These are phyloP conservation scores for Hypoxylon sp. DNA, from an alignment of 2,329 filamentous ascomycete genomes.

Conservation along the genomic window DNA sequence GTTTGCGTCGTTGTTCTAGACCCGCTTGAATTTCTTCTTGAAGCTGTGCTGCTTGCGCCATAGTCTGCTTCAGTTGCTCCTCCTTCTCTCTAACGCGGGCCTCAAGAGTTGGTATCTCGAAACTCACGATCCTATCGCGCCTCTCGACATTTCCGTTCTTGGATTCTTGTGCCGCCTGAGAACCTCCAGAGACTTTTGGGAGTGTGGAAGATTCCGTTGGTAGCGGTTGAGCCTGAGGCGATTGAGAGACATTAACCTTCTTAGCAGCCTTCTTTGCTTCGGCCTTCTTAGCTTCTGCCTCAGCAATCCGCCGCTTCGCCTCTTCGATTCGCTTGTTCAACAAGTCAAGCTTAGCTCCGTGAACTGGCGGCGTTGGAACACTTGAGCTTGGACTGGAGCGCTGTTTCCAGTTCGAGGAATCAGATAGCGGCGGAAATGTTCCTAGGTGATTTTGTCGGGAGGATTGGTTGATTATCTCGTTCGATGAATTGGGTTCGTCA, in stretches of 20 bases:
- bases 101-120: conserved; percentile 58
- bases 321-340: conserved; percentile 69
- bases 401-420: conserved; percentile 58
- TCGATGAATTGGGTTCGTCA: conserved; percentile 57
- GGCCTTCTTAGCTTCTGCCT: conserved; percentile 70
- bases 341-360: conserved; percentile 50
- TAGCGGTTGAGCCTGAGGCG: conserved; percentile 46
- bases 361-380: conserved; percentile 54
- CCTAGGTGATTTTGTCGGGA: conserved; percentile 59
- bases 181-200: conserved; percentile 37
- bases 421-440: conserved; percentile 62
- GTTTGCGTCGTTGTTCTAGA: conserved; percentile 54
- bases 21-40: conserved; percentile 62
- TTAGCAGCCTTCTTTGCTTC: conserved; percentile 65
- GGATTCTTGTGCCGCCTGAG: conserved; percentile 24
- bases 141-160: conserved; percentile 39
- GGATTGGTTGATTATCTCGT: conserved; percentile 53
- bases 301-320: conserved; percentile 71
- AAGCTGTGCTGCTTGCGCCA: conserved; percentile 64
- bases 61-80: conserved; percentile 62
- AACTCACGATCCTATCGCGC: conserved; percentile 57
- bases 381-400: conserved; percentile 58
- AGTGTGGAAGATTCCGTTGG: conserved; percentile 32
- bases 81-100: conserved; percentile 61
- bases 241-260: conserved; percentile 40